Evolutionary conservation across 805 yeast genomes (phyloP), one percentile per base, ranked within the genome.

Genomic region (Candida ovalis): DNA sequence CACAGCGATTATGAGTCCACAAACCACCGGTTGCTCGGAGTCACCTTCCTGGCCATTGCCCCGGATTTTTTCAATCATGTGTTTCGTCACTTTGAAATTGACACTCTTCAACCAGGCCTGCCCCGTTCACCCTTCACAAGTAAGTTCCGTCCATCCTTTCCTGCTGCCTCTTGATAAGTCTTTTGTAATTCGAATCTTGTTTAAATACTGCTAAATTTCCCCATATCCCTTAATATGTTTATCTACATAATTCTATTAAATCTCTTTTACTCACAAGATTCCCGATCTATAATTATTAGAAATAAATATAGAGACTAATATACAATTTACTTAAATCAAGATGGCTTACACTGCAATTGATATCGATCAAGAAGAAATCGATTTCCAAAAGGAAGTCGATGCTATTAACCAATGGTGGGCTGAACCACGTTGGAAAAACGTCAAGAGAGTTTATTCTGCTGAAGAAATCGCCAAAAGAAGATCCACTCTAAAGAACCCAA

Each of bases 381-480:
- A 70, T 60, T 86, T 74, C 78, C 81, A 83, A 61, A 67, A 74
- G 40, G 90, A 89, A 64, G 85, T 88, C 49, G 75, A 77, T 33
- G 87, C 81, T 36, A 82, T 92, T 63, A 80, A 84, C 55, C 63
- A 81, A 63, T 92, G 98, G 98, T 92, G 98, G 98, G 62, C 86
- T 8, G 79, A 84, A 64, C 95, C 97, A 54, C 86, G 98, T 68
- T 92, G 97, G 97, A 73, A 69, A 49, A 80, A 84, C 60, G 87
- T 96, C 58, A 88, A 84, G 72, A 84, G 99, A 66, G 85, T 84
- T 63, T 92, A 92, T 74, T 68, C 88, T 40, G 86, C 97, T 30
- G 88, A 84, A 66, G 96, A 89, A 60, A 88, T 92, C 64, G 97
- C 92, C 39, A 74, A 77, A 57, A 88, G 91, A 79, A 86, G 97